Base-by-base conservation (phyloP, 1,284 basidiomycete species). In the Rhodofomes roseus region DNA sequence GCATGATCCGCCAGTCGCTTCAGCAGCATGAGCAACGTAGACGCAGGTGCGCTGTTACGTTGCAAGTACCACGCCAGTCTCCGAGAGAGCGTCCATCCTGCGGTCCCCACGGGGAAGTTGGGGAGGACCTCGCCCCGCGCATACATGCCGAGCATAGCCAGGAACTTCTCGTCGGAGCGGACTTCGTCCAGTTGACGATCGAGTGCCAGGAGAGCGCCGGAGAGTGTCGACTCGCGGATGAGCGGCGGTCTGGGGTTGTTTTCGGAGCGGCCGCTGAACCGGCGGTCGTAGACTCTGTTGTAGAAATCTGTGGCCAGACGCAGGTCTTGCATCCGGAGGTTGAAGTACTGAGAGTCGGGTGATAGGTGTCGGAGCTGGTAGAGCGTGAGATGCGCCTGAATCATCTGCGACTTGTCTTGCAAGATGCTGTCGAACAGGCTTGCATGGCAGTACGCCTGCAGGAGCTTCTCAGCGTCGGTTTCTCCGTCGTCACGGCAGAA, bases 351-450 rank as follows among this genome's bases (percentile, higher is more conserved):
- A 4, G 81, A 82, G 36, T 76, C 64, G 0, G 84, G 79, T 1
- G 78, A 75, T 78, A 87, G 83, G 46, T 74, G 77, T 51, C 90
- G 86, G 63, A 85, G 84, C 51, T 78, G 80, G 69, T 85, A 91
- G 18, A 96, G 73, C 0, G 84, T 83, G 1, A 94, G 76, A 71
- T 96, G 92, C 0, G 87, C 79, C 59, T 86, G 82, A 8, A 95
- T 75, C 0, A 92, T 86, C 61, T 86, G 83, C 2, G 88, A 85
- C 70, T 97, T 96, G 76, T 97, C 95, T 70, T 91, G 87, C 11
- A 93, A 79, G 55, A 98, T 87, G 71, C 92, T 91, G 71, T 98
- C 95, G 57, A 96, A 81, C 23, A 96, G 74, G 27, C 86, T 83
- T 0, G 91, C 90, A 63, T 92, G 89, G 61, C 86, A 90, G 62